Conservation (phyloP, 2,329 filamentous ascomycete species). For the Ascochyta clinopodiicola region DNA sequence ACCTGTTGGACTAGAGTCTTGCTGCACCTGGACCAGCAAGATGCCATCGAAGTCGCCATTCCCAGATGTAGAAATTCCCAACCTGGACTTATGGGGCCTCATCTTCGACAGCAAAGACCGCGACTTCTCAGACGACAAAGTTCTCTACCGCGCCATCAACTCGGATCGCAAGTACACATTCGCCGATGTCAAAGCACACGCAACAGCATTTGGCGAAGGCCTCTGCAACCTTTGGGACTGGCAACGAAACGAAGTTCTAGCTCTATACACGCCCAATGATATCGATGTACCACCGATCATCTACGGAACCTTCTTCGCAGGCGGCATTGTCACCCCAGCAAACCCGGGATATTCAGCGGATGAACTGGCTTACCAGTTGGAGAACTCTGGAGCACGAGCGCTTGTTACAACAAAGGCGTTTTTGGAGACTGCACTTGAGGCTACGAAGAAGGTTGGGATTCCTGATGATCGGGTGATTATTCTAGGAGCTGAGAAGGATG, state of each 20-base stretch:
- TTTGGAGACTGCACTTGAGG: slow-evolving; percentile 69
- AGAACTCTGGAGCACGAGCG: slow-evolving; percentile 75
- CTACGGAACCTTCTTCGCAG: slow-evolving; percentile 81
- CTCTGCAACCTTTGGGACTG: slow-evolving; percentile 76
- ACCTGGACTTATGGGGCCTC: slow-evolving; percentile 31
- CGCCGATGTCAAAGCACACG: slow-evolving; percentile 67
- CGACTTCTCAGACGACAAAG: slow-evolving; percentile 32
- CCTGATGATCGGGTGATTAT: slow-evolving; percentile 74
- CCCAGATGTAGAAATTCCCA: slow-evolving; percentile 30
- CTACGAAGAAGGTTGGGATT: slow-evolving; percentile 73
- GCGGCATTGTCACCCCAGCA: slow-evolving; percentile 78
- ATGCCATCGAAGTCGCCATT: slow-evolving; percentile 34
- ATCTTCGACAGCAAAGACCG: slow-evolving; percentile 32
- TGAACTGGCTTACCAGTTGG: slow-evolving; percentile 83
- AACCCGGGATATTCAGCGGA: slow-evolving; percentile 85
- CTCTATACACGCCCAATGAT: slow-evolving; percentile 81
- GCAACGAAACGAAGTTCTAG: slow-evolving; percentile 81
- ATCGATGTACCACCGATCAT: slow-evolving; percentile 79
- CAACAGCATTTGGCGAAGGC: slow-evolving; percentile 77
- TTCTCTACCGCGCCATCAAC: slow-evolving; percentile 31
- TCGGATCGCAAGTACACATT: slow-evolving; percentile 66
- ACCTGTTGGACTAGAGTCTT: not conserved
- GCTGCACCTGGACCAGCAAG: not conserved
- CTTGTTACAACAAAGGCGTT: slow-evolving; percentile 75
- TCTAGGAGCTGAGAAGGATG: slow-evolving; percentile 71